Evolutionary conservation across 1,139 yeast genomes (phyloP).

Genomic region (Zygoascus hellenicus): DNA sequence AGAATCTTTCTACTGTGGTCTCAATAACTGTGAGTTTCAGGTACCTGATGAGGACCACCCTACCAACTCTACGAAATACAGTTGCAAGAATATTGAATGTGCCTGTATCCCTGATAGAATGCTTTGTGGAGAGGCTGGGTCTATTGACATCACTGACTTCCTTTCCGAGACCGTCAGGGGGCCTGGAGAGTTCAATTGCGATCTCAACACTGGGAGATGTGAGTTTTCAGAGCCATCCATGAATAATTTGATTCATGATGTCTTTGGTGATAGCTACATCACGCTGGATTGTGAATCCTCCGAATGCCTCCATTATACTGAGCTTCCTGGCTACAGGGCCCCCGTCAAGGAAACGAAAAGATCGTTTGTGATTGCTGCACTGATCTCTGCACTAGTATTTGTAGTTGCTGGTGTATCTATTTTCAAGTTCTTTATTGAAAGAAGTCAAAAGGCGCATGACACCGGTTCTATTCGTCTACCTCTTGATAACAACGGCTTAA

Average conservation of each 20-base stretch:
- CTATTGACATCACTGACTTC: slow-evolving; percentile 91
- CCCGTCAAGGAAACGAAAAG: slow-evolving; percentile 53
- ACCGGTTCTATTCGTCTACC: slow-evolving; percentile 32
- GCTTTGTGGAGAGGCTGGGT: slow-evolving; percentile 91
- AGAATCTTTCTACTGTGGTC: slow-evolving; percentile 87
- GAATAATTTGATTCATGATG: slow-evolving; percentile 84
- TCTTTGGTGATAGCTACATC: slow-evolving; percentile 89
- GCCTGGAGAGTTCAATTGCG: slow-evolving; percentile 89
- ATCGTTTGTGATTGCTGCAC: slow-evolving; percentile 44
- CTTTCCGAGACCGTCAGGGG: slow-evolving; percentile 84
- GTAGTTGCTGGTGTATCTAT: slow-evolving; percentile 37
- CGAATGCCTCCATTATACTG: slow-evolving; percentile 88
- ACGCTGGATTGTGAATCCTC: slow-evolving; percentile 75
- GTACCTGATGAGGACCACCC: slow-evolving; percentile 42
- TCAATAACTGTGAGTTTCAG: slow-evolving; percentile 62
- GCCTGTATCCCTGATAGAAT: slow-evolving; percentile 85
- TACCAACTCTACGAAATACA: slow-evolving; percentile 65
- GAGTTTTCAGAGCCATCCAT: slow-evolving; percentile 89
- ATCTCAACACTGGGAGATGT: slow-evolving; percentile 55
- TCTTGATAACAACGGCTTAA: slow-evolving; percentile 33
- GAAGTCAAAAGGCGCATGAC: slow-evolving; percentile 25
- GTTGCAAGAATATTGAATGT: slow-evolving; percentile 72
- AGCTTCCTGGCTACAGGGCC: slow-evolving; percentile 78
- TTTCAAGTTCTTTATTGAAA: slow-evolving; percentile 33
- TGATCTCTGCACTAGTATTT: slow-evolving; percentile 44